Evolutionary conservation across 2,329 filamentous ascomycete genomes (phyloP).

Genomic region (Passalora sequoiae): DNA sequence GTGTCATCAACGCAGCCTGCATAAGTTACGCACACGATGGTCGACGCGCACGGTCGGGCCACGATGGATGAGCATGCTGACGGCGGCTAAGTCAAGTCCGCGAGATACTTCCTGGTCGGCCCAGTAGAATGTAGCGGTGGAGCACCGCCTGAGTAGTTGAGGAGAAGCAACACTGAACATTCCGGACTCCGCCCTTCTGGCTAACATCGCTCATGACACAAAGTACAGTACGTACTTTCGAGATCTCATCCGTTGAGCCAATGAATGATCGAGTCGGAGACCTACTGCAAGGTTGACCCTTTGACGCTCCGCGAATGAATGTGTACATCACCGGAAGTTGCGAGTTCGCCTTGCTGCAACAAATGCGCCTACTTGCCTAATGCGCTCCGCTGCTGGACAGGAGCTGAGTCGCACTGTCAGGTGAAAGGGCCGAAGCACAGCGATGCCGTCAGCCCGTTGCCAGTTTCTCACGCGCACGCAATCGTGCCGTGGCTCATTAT

Average conservation of each 20-base stretch:
- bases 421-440: not conserved
- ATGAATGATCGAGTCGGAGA: constrained; percentile 2
- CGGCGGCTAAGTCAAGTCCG: constrained; percentile 3
- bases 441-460: not conserved
- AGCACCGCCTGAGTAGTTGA: not conserved
- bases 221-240: constrained; percentile 4
- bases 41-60: not conserved
- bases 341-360: constrained; percentile 3
- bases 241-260: constrained; percentile 1
- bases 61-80: constrained; percentile 14
- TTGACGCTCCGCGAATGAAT: not conserved
- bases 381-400: not conserved
- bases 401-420: not conserved
- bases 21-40: too few relatives aligned
- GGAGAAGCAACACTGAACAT: constrained; percentile 2
- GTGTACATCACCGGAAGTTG: constrained; percentile 1
- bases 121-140: constrained; percentile 2
- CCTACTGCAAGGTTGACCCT: constrained; percentile 3
- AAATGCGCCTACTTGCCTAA: not conserved
- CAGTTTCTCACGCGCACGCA: constrained; percentile 6
- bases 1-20: constrained; percentile 2
- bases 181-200: not conserved
- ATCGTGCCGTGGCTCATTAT: constrained; percentile 6
- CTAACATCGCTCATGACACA: constrained; percentile 3
- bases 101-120: too few relatives aligned